These are phyloP conservation scores for Leucosporidium yakuticum DNA, from an alignment of 768 basidiomycete species.

Conservation along the genomic window DNA sequence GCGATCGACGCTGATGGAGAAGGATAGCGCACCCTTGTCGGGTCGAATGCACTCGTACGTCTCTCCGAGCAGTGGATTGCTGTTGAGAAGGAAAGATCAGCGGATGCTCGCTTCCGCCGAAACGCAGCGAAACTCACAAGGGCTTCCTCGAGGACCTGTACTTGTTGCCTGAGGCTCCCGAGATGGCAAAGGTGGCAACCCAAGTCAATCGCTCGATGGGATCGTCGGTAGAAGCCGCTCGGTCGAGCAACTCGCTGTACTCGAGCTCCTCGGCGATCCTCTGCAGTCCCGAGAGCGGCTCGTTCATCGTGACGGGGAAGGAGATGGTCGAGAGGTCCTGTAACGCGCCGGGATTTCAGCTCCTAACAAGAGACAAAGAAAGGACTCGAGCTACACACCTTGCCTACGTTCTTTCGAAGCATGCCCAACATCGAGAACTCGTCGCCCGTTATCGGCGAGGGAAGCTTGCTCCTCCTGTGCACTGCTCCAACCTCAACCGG, in stretches of 20 bases:
- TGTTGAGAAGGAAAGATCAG: neutral
- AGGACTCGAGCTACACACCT: conserved; percentile 11
- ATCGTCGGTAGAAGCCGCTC: conserved; percentile 70
- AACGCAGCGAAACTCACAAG: conserved; percentile 46
- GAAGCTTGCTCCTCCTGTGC: conserved; percentile 26
- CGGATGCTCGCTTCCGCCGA: neutral
- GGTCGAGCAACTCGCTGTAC: conserved; percentile 52
- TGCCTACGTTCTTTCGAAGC: conserved; percentile 39
- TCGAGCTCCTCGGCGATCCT: conserved; percentile 82
- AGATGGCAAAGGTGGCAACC: conserved; percentile 93
- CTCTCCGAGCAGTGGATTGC: conserved; percentile 75
- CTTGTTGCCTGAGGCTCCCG: conserved; percentile 88
- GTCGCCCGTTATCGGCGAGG: conserved; percentile 28
- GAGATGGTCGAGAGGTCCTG: conserved; percentile 89
- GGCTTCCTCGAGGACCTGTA: conserved; percentile 83
- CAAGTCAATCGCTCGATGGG: conserved; percentile 76
- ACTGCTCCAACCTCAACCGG: conserved; percentile 7
- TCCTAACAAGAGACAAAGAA: neutral
- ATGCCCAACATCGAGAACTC: conserved; percentile 35
- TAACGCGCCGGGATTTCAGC: neutral
- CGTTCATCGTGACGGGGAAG: conserved; percentile 73
- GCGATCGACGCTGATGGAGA: conserved; percentile 40
- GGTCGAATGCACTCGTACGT: conserved; percentile 87
- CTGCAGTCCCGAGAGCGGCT: conserved; percentile 79
- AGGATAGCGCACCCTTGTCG: conserved; percentile 71